Evolutionary conservation across 1,139 yeast species (phyloP).

Genomic region (Ashbya aceris): DNA sequence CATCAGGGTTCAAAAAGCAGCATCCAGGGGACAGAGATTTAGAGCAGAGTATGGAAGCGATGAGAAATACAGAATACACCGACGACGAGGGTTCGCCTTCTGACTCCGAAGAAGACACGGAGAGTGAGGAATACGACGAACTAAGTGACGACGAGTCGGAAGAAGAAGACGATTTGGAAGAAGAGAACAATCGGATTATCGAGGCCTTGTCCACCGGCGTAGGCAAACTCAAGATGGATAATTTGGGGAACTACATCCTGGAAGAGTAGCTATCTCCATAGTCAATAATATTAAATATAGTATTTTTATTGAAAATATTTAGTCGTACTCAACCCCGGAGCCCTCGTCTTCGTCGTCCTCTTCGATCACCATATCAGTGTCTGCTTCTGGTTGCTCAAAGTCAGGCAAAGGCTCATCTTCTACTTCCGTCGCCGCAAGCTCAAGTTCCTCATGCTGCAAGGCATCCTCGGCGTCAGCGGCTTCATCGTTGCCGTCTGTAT

Average conservation of each 20-base stretch:
- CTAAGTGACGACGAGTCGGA: conserved; percentile 29
- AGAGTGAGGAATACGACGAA: conserved; percentile 26
- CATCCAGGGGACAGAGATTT: conserved; percentile 54
- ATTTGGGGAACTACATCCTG: conserved; percentile 67
- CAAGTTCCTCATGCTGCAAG: conserved; percentile 22
- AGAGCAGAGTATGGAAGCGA: conserved; percentile 60
- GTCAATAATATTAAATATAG: neutral
- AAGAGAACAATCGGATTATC: conserved; percentile 64
- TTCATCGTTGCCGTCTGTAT: conserved; percentile 20
- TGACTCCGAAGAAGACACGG: conserved; percentile 28
- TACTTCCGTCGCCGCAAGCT: conserved; percentile 11
- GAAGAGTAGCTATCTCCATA: conserved; percentile 31
- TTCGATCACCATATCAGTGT: conserved; percentile 16
- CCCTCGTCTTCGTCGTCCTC: conserved; percentile 34
- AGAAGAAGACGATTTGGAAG: conserved; percentile 34
- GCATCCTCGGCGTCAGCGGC: conserved; percentile 19
- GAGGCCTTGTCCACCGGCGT: conserved; percentile 58
- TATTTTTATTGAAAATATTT: neutral
- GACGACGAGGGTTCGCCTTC: conserved; percentile 23
- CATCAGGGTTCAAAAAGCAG: conserved; percentile 83
- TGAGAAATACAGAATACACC: conserved; percentile 43
- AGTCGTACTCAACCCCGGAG: conserved; percentile 34
- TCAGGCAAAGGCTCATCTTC: conserved; percentile 11
- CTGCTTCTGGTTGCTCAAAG: conserved; percentile 9
- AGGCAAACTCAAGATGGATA: conserved; percentile 62